phyloP scores from a whole-genome alignment of 257 asterid species.

The Solanum chmielewskii region DNA sequence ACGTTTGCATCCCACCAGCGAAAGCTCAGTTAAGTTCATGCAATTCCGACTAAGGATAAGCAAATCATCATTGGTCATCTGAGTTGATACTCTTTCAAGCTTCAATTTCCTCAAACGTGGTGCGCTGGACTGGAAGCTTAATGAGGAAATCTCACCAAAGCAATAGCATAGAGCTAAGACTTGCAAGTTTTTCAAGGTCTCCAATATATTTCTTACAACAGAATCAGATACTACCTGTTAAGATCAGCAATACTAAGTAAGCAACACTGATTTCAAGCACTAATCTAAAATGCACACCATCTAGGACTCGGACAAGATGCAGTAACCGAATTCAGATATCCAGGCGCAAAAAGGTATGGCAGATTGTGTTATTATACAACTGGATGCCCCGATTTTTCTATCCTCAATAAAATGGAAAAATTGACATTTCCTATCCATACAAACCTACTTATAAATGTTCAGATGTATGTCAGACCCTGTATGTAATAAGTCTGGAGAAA shows the following conservation, averaged over 20 bases:
- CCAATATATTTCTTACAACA: slow-evolving; percentile 29
- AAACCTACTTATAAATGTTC: not conserved
- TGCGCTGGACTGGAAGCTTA: slow-evolving; percentile 36
- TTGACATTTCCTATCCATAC: not conserved
- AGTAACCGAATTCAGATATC: not conserved
- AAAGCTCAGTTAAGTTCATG: slow-evolving; percentile 45
- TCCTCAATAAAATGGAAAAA: not conserved
- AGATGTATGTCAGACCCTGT: not conserved
- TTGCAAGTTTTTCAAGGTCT: slow-evolving; percentile 40
- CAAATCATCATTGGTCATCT: slow-evolving; percentile 73
- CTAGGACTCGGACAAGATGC: not conserved
- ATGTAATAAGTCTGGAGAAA: not conserved
- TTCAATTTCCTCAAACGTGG: slow-evolving; percentile 69
- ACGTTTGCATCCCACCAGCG: slow-evolving; percentile 65
- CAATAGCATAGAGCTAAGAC: slow-evolving; percentile 66
- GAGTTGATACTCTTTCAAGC: slow-evolving; percentile 71
- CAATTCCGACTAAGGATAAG: slow-evolving; percentile 52
- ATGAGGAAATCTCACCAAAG: slow-evolving; percentile 64
- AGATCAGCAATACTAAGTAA: slow-evolving; percentile 4
- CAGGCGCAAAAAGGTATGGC: not conserved
- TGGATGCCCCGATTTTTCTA: not conserved
- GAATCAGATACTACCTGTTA: slow-evolving; percentile 69
- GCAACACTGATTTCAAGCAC: not conserved
- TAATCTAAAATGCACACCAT: not conserved
- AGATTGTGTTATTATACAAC: not conserved